These are phyloP conservation scores for Verticillium isaacii DNA, from an alignment of 2,329 filamentous ascomycete species.

Conservation along the genomic window DNA sequence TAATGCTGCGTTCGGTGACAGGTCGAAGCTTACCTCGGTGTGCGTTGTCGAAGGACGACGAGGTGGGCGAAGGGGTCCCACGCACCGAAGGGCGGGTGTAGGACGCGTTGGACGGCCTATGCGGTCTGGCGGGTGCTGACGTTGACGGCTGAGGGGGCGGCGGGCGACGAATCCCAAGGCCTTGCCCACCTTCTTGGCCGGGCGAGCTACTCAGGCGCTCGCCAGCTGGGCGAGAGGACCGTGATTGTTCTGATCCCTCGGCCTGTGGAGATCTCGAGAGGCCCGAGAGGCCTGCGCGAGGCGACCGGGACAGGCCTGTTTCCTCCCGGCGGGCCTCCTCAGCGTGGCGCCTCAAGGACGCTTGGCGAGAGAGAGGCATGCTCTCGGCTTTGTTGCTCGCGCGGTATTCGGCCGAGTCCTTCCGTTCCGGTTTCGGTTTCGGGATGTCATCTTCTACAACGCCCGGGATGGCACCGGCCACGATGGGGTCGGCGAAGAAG, in stretches of 20 bases:
- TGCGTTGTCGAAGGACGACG: conserved; percentile 27
- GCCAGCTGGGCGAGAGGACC: conserved; percentile 14
- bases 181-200: conserved; percentile 42
- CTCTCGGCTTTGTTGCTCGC: conserved; percentile 13
- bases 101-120: conserved; percentile 35
- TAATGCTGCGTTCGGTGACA: conserved; percentile 24
- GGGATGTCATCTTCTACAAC: conserved; percentile 73
- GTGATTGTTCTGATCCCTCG: conserved; percentile 25
- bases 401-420: conserved; percentile 19
- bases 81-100: conserved; percentile 24
- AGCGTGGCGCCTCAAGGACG: conserved; percentile 36
- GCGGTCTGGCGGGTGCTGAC: conserved; percentile 42
- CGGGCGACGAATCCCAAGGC: conserved; percentile 48
- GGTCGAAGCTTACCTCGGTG: conserved; percentile 21
- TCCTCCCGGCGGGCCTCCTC: conserved; percentile 26
- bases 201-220: conserved; percentile 20
- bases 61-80: conserved; percentile 24
- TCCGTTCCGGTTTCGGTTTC: conserved; percentile 26
- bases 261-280: conserved; percentile 36
- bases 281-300: conserved; percentile 33
- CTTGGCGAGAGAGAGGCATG: conserved; percentile 22
- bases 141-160: conserved; percentile 40
- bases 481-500: conserved; percentile 73
- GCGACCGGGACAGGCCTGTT: conserved; percentile 28
- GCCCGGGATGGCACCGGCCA: conserved; percentile 72